These are phyloP conservation scores for Helianthus annuus DNA, from an alignment of 129 eudicot genomes.

Conservation along the genomic window HanXRQr2.0-SUNRISE NC_035444.2:20922585-20923084, in stretches of 20 bases:
- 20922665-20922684: not conserved
- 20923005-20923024: too few species aligned
- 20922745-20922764: conserved; percentile 2
- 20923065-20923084: too few species aligned
- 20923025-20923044: too few species aligned
- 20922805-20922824: not conserved
- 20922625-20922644: not conserved
- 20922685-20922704: not conserved
- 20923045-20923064: too few species aligned
- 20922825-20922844: not conserved
- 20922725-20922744: conserved; percentile 6
- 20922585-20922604: not conserved
- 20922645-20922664: not conserved
- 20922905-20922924: too few species aligned
- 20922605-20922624: not conserved
- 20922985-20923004: too few species aligned
- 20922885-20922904: not conserved
- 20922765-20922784: conserved; percentile 9
- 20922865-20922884: not conserved
- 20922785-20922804: conserved; percentile 2
- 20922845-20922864: not conserved
- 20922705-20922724: not conserved
- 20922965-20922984: too few species aligned
- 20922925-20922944: too few species aligned
- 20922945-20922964: too few species aligned